Evolutionary conservation across 179 eudicot species (phyloP), one percentile per base, ranked within the genome.

Genomic region (Vitellaria paradoxa): DNA sequence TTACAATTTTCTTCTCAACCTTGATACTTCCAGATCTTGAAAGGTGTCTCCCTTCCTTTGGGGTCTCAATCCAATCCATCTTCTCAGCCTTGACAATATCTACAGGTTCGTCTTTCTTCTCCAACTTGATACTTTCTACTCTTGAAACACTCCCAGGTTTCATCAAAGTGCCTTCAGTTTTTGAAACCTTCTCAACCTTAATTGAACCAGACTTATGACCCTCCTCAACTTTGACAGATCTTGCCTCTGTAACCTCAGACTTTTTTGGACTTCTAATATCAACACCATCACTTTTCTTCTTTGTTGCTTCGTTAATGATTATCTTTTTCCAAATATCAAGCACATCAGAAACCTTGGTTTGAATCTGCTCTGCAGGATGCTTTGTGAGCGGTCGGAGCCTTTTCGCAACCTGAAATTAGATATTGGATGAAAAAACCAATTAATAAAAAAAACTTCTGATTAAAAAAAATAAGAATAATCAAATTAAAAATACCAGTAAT

Each of bases 241-340:
- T 77, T 20, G 49, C 24, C 40, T 70, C 65, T 7, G 75, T 65
- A 45, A 64, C 65, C 57, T 75, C 71, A 13, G 30, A 62, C 79
- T 78, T 85, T 24, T 74, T 74, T 0, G 83, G 73, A 65, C 46
- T 65, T 53, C 69, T 82, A 59, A 73, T 50, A 68, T 74, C 81
- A 18, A 78, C 40, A 47, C 74, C 79, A 0, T 85, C 89, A 77
- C 81, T 90, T 84, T 81, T 86, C 89, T 87, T 90, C 53, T 57
- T 84, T 24, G 70, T 55, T 30, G 88, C 78, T 81, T 90, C 89
- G 65, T 85, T 71, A 63, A 89, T 79, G 50, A 90, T 83, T 71
- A 90, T 84, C 73, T 84, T 87, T 76, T 90, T 90, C 94, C 94
- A 90, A 67, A 83, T 83, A 57, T 87, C 91, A 47, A 90, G 87